Evolutionary conservation across 1,139 yeast genomes (phyloP), one percentile per base, ranked within the genome.

Genomic region (Eremothecium cymbalariae): DNA sequence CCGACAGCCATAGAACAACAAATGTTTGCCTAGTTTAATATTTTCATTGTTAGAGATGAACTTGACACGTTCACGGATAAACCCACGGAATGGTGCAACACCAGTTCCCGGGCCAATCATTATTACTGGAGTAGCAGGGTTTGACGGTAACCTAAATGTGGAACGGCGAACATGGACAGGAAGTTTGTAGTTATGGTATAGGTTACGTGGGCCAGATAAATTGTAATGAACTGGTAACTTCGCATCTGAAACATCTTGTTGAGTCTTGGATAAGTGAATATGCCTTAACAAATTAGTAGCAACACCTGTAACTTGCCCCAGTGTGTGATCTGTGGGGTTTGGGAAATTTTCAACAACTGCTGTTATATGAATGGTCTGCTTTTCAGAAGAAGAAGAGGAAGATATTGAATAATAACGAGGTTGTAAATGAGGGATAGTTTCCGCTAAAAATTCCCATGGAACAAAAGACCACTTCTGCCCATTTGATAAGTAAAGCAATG

Each of bases 71-170:
- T 86, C 96, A 60, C 94, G 77, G 27, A 90, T 62, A 47, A 90
- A 86, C 2, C 94, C 96, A 62, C 97, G 79, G 66, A 90, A 81
- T 42, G 98, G 98, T 8, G 98, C 97, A 38, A 90, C 90, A 57
- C 98, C 98, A 6, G 98, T 90, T 46, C 98, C 98, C 32, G 98
- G 97, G 24, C 98, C 98, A 55, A 90, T 72, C 80, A 88, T 75
- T 49, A 90, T 84, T 22, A 90, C 72, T 6, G 98, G 96, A 30
- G 80, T 76, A 11, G 73, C 60, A 19, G 94, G 79, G 55, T 84
- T 84, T 11, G 86, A 68, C n/a, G 98, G 98, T 45, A 90, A 70
- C 66, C 85, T 88, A 67, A 90, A 90, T 38, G 93, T 83, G 6
- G 97, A 86, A 62, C 93, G 85, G 64, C 98, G 82, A 31, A 90